Percentiles rank a stretch among this genome's conserved stretches.
phyloP scores from a whole-genome alignment of 2,329 filamentous ascomycete species.

The Diaporthe australafricana region DNA sequence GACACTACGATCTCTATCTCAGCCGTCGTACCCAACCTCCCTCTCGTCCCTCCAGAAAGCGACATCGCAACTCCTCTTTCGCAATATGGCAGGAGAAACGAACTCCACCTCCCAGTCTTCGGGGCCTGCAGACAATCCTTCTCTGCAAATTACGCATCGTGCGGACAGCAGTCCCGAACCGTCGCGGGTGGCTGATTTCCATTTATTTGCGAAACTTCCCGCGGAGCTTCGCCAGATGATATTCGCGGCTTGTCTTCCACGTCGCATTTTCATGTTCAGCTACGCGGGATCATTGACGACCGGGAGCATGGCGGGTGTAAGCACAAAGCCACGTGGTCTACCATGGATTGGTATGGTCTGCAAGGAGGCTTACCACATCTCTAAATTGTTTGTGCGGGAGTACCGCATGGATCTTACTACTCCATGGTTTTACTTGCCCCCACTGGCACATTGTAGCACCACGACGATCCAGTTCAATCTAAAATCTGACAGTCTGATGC shows the following conservation, averaged over 20 bases:
- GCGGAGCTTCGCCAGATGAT: not conserved
- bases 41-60: too few species aligned
- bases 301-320: not conserved
- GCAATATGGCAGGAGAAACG: too few species aligned
- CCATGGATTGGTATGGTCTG: not conserved
- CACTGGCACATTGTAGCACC: too few species aligned
- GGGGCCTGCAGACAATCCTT: too few species aligned
- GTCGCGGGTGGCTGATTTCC: not conserved
- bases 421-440: too few species aligned
- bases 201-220: not conserved
- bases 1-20: too few species aligned
- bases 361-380: not conserved
- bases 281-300: too few species aligned
- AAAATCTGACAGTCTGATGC: not conserved
- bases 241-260: not conserved
- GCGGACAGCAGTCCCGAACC: too few species aligned
- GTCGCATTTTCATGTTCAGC: not conserved
- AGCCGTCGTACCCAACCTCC: too few species aligned
- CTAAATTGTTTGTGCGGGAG: not conserved
- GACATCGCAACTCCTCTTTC: too few species aligned
- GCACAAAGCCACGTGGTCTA: not conserved
- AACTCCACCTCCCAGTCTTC: too few species aligned
- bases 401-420: not conserved
- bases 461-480: not conserved
- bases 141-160: not conserved